phyloP scores from a whole-genome alignment of 2,329 filamentous ascomycete genomes.

The Paecilomyces variotii region DNA sequence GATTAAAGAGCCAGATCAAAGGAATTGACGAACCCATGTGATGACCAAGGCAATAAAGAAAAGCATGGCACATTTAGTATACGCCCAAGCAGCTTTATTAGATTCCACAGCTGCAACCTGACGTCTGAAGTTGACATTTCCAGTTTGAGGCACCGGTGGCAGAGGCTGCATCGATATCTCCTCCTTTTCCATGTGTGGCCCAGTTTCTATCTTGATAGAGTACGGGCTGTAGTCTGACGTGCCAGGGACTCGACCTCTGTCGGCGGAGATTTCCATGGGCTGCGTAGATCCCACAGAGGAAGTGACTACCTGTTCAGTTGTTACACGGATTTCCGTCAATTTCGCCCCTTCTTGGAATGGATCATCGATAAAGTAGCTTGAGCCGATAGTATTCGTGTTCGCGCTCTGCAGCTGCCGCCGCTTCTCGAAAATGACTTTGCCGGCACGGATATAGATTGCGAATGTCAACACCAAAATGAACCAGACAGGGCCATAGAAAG shows the following conservation, averaged over 20 bases:
- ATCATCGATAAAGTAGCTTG: conserved; percentile 37
- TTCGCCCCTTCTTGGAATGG: conserved; percentile 40
- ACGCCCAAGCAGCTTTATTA: conserved; percentile 30
- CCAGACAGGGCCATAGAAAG: conserved; percentile 56
- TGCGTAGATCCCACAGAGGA: conserved; percentile 3
- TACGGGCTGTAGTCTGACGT: conserved; percentile 16
- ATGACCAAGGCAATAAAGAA: conserved; percentile 35
- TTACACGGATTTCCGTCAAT: conserved; percentile 59
- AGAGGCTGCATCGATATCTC: conserved; percentile 5
- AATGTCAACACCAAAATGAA: conserved; percentile 32
- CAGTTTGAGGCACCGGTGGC: not conserved
- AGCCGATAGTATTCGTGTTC: conserved; percentile 42
- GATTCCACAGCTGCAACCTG: conserved; percentile 17
- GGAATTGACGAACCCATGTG: conserved; percentile 26
- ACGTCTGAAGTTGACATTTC: conserved; percentile 8
- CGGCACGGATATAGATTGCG: conserved; percentile 32
- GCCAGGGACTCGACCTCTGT: conserved; percentile 1
- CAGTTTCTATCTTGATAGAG: conserved; percentile 24
- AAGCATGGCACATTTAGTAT: conserved; percentile 32
- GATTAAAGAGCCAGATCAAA: not conserved
- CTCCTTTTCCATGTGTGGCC: conserved; percentile 3
- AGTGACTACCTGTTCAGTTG: conserved; percentile 39
- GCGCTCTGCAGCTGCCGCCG: conserved; percentile 54
- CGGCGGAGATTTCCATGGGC: conserved; percentile 2
- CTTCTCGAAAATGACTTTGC: conserved; percentile 42